Conservation (phyloP, 2,329 filamentous ascomycete species). For the Chrysoporthe puriensis region DNA sequence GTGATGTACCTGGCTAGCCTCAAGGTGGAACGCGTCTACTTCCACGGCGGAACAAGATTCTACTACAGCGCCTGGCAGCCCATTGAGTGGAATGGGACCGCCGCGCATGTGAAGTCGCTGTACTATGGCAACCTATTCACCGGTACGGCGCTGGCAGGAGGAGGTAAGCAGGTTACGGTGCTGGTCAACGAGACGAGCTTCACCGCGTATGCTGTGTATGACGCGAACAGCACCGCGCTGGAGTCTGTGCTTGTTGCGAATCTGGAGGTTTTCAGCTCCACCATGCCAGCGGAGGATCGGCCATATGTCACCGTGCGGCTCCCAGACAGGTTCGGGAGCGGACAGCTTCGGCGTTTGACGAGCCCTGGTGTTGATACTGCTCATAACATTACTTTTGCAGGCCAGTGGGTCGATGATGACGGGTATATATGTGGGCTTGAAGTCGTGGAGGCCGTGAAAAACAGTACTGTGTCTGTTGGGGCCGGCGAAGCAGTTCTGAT, state of each 20-base stretch:
- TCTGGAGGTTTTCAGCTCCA: slow-evolving; percentile 17
- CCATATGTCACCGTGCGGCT: not conserved
- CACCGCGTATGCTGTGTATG: slow-evolving; percentile 16
- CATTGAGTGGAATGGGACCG: slow-evolving; percentile 24
- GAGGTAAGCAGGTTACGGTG: slow-evolving; percentile 13
- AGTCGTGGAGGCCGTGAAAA: not conserved
- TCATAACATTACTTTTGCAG: slow-evolving; percentile 17
- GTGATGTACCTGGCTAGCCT: slow-evolving; percentile 17
- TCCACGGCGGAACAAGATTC: slow-evolving; percentile 31
- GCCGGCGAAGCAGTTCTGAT: slow-evolving; percentile 6
- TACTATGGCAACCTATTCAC: slow-evolving; percentile 33
- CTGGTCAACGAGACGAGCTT: slow-evolving; percentile 18
- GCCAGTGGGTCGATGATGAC: slow-evolving; percentile 13
- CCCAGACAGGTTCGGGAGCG: not conserved
- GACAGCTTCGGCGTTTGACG: slow-evolving; percentile 7
- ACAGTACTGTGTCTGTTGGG: not conserved
- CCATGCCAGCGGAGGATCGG: not conserved
- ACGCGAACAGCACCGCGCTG: slow-evolving; percentile 10
- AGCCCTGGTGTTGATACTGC: slow-evolving; percentile 15
- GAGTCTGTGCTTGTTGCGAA: slow-evolving; percentile 14
- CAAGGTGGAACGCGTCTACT: slow-evolving; percentile 19
- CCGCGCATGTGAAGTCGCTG: slow-evolving; percentile 25
- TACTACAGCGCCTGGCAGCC: slow-evolving; percentile 35
- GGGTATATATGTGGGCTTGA: not conserved
- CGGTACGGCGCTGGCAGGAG: slow-evolving; percentile 26